These are phyloP conservation scores for Leccinum arenicola DNA, from an alignment of 768 basidiomycete genomes.

Conservation along the genomic window DNA sequence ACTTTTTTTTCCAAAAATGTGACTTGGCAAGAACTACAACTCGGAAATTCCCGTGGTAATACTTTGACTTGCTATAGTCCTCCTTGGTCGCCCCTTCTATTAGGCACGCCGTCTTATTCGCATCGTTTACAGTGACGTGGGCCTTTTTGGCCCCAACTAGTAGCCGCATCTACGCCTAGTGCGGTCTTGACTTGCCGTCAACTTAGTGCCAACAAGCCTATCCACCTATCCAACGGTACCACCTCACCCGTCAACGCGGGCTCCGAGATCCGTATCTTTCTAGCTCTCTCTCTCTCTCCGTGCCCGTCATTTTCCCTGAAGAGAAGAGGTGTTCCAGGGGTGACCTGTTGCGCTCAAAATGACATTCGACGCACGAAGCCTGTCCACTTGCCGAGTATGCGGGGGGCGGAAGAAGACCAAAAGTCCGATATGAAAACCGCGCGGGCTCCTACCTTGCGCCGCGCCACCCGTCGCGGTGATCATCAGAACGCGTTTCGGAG, in stretches of 20 bases:
- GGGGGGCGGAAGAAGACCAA: neutral
- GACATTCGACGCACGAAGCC: neutral
- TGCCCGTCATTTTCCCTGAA: neutral
- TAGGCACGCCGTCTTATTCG: no score
- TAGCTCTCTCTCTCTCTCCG: neutral
- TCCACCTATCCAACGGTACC: neutral
- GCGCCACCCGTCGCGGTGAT: neutral
- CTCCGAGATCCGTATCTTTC: neutral
- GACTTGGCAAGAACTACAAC: neutral
- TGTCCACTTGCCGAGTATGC: neutral
- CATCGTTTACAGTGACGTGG: no score
- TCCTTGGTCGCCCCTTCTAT: no score
- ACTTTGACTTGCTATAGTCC: no score
- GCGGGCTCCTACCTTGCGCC: neutral
- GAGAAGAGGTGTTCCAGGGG: neutral
- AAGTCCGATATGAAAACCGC: neutral
- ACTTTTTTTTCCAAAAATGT: constrained; percentile 1
- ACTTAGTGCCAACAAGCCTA: neutral
- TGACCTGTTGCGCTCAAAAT: neutral
- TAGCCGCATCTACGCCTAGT: no score
- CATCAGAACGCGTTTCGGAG: neutral
- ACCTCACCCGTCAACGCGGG: neutral
- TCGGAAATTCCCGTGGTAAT: neutral
- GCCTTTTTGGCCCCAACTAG: no score
- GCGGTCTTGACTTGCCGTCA: neutral